Base-by-base conservation (phyloP, 164 flowering plant species). In the Warburgia ugandensis region DNA sequence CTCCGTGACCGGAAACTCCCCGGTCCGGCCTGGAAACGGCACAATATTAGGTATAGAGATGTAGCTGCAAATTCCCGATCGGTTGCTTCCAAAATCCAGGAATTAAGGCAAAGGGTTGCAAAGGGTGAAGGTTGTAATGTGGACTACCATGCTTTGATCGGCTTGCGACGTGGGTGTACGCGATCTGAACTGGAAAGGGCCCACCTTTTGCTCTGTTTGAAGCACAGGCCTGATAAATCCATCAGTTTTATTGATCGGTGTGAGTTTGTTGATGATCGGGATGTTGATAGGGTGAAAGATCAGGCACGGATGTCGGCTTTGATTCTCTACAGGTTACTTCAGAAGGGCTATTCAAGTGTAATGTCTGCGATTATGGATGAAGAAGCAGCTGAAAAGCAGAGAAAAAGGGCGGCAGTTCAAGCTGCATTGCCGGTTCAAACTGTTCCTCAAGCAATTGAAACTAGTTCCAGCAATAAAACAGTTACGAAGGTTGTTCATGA, bases 121-220 rank as follows among this genome's bases (percentile, higher is more conserved):
- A 60, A 68, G 0, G 94, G 89, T 0, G 94, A 81, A 44, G 76
- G 73, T 0, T 70, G 76, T 3, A 79, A 82, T 50, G 91, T 94
- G 8, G 99, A 94, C 66, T 84, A 86, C 57, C 68, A 84, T 33
- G 74, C 45, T 19, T 41, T 19, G 11, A 16, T 41, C 45, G 95
- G 5, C 49, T 87, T 45, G 52, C 59, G 87, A 22, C 64, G 95
- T 6, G 95, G 97, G 2, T 87, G 97, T 52, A 69, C 92, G 3
- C 55, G 90, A 46, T 84, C 95, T 3, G 97, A 91, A 50, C 48
- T 91, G 17, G 90, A 83, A 48, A 62, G 94, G 54, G 92, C 90
- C 0, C 81, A 91, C 66, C 54, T 83, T 60, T 29, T 91, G 49
- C 73, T 91, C 3, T 66, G 69, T 16, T 57, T 91, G 22, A 60